Evolutionary conservation across 2,329 filamentous ascomycete species (phyloP), one percentile per base, ranked within the genome.

Genomic region (Myotisia sp.): DNA sequence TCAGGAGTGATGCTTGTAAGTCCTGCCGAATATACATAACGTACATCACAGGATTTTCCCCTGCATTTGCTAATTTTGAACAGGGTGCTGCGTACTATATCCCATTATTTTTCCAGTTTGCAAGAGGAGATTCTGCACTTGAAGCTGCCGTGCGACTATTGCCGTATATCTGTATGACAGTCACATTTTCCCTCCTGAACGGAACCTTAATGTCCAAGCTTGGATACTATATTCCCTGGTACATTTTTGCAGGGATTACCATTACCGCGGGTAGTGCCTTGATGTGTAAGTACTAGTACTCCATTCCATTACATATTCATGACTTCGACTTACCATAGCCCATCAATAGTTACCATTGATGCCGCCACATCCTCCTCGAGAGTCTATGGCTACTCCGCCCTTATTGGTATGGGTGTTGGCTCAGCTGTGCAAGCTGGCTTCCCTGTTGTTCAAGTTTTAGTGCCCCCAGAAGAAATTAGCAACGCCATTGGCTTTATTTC

Each of bases 21-120:
- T 27, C n/a, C n/a, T n/a, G n/a, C n/a, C n/a, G n/a, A n/a, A n/a
- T n/a, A n/a, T n/a, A n/a, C n/a, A n/a, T n/a, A n/a, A n/a, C n/a
- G n/a, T n/a, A n/a, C n/a, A n/a, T n/a, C n/a, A n/a, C n/a, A n/a
- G n/a, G n/a, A n/a, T n/a, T n/a, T n/a, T n/a, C n/a, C n/a, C n/a
- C n/a, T n/a, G n/a, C n/a, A n/a, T n/a, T n/a, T n/a, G n/a, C n/a
- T n/a, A n/a, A n/a, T n/a, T n/a, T n/a, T n/a, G n/a, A n/a, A n/a
- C n/a, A n/a, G n/a, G n/a, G n/a, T n/a, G n/a, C n/a, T n/a, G 52
- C 67, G 9, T 73, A 71, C 50, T 73, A 67, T 48, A 62, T 67
- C 5, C 69, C 70, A 0, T 50, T 72, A 0, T 71, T 60, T 50
- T 71, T 71, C 47, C 63, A 68, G 37, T 73, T 71, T 44, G 57